Conservation (phyloP, 208 protist species). For the Acanthamoeba castellanii region DNA sequence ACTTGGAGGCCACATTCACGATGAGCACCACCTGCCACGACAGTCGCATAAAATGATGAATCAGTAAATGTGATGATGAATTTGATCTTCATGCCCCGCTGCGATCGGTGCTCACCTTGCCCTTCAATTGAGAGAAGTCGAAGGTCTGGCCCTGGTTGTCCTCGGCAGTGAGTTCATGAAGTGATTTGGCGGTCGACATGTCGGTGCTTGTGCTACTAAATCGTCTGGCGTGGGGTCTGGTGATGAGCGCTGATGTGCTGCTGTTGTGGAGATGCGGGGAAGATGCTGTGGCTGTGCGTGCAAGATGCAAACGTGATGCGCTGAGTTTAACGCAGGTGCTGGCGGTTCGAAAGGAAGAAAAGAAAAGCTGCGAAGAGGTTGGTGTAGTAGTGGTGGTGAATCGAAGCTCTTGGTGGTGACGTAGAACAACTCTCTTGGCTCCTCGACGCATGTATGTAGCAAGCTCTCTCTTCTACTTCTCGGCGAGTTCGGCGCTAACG, state of each 20-base stretch:
- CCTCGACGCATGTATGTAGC: background rate
- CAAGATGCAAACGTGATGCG: background rate
- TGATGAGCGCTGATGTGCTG: background rate
- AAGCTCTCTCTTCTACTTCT: too few species aligned
- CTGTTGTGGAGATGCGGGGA: background rate
- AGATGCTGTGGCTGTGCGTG: background rate
- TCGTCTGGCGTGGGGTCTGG: background rate
- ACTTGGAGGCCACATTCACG: constrained; percentile 77
- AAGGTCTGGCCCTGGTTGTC: constrained; percentile 69
- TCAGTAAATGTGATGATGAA: background rate
- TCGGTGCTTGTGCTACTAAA: background rate
- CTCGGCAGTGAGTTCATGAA: constrained; percentile 65
- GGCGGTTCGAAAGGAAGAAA: background rate
- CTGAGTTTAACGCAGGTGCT: background rate
- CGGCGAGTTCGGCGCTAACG: too few species aligned
- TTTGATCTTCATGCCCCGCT: background rate
- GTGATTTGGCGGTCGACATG: background rate
- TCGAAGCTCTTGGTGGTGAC: background rate
- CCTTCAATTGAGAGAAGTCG: constrained; percentile 55
- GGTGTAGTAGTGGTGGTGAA: background rate
- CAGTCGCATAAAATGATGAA: background rate
- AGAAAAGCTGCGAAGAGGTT: background rate
- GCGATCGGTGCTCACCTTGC: constrained; percentile 11
- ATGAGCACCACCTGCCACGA: constrained; percentile 66
- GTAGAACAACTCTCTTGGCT: background rate